A percentile compares a stretch with the other conserved stretches of the same genome.
Evolutionary conservation across 1,139 yeast species (phyloP).

Genomic region (Pichia sp.): DNA sequence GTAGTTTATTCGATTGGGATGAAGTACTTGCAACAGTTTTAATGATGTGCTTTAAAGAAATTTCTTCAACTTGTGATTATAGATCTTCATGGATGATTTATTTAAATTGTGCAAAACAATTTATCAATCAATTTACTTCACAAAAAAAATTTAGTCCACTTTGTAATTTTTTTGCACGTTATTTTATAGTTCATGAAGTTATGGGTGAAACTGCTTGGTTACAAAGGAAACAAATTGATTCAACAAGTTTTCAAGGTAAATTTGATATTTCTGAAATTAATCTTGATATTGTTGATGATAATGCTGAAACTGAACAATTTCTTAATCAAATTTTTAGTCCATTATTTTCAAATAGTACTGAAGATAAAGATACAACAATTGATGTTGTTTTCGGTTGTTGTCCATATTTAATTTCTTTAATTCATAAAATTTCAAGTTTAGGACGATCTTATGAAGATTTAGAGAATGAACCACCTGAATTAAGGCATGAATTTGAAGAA

Average conservation of each 20-base stretch:
- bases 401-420: slow-evolving; percentile 31
- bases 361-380: slow-evolving; percentile 30
- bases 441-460: slow-evolving; percentile 32
- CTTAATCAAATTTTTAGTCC: not conserved
- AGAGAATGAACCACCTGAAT: slow-evolving; percentile 23
- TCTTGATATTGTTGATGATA: not conserved
- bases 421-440: slow-evolving; percentile 31
- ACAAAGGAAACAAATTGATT: slow-evolving; percentile 1
- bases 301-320: not conserved
- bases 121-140: slow-evolving; percentile 26
- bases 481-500: slow-evolving; percentile 18
- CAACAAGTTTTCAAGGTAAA: not conserved
- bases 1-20: slow-evolving; percentile 30
- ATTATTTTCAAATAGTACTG: not conserved
- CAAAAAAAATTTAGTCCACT: slow-evolving; percentile 26
- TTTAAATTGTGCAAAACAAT: slow-evolving; percentile 32
- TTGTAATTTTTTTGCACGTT: slow-evolving; percentile 31
- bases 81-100: slow-evolving; percentile 31
- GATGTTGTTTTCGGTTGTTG: slow-evolving; percentile 35
- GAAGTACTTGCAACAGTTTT: slow-evolving; percentile 33
- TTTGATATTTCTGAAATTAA: not conserved
- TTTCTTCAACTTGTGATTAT: slow-evolving; percentile 33
- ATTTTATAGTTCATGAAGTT: slow-evolving; percentile 35
- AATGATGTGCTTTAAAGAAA: slow-evolving; percentile 34
- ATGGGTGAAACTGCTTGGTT: slow-evolving; percentile 37